Evolutionary conservation across 306 rosid genomes (phyloP), one percentile per base, ranked within the genome.

Genomic region (Castanea sativa): DNA sequence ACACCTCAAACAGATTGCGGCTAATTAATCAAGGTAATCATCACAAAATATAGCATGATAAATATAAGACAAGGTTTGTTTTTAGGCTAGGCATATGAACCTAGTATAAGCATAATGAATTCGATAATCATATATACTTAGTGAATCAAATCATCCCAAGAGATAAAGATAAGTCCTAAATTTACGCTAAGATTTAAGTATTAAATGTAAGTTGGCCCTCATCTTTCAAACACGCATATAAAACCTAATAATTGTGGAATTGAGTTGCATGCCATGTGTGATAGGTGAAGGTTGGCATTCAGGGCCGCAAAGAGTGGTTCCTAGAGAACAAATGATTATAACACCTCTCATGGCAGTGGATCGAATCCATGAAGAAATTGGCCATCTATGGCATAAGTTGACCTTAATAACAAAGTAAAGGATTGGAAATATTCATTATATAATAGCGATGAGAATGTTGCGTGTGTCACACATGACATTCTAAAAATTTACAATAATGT

Each of bases 191-290:
- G 61, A 73, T 65, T 25, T 25, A 57, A 29, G 21, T 25, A 30
- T 29, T 21, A 59, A 45, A 58, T 41, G 41, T 49, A 59, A 49
- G 52, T 63, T 76, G 78, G 70, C 68, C 60, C 69, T 69, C 70
- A 52, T 75, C 58, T 64, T 80, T 71, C 76, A 76, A 11, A 49
- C 61, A 65, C 76, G 68, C 73, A 76, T 73, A 76, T 8, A 73
- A 76, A 76, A 61, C 78, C 74, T 59, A 87, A 87, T 85, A 73
- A 89, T 88, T 83, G 65, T 72, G 70, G 14, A 13, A 32, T 51
- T 81, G 80, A 60, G 74, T 77, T 85, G 79, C 78, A 82, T 82
- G 78, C 80, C 83, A 79, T 77, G 85, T 80, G 83, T 85, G 75
- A 80, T 74, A 52, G 75, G 55, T 78, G 13, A 19, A 65, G 81